A percentile compares a stretch with the other conserved stretches of the same genome.
These are phyloP conservation scores for Kentomonas sorsogonicus DNA, from an alignment of 208 protist species.

Conservation along the genomic window DNA sequence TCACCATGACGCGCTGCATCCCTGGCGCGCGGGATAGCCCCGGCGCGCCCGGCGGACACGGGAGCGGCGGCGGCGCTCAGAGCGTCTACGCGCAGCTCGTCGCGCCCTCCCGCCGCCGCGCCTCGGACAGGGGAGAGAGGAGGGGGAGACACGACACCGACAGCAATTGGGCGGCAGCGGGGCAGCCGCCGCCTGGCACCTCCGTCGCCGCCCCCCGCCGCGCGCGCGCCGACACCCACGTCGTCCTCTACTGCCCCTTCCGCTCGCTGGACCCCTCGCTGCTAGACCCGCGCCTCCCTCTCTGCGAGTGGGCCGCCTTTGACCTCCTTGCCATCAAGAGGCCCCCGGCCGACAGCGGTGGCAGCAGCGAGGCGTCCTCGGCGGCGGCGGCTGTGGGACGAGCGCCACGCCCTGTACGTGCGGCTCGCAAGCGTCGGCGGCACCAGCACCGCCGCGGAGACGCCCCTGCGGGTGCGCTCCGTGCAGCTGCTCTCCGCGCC, in stretches of 20 bases:
- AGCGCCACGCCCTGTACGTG: constrained; percentile 44
- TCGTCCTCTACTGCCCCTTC: constrained; percentile 66
- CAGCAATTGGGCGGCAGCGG: neutral
- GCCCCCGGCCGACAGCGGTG: neutral
- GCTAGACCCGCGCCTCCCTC: constrained; percentile 31
- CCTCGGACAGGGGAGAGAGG: neutral
- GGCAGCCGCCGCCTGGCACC: neutral
- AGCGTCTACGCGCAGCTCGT: constrained; percentile 50
- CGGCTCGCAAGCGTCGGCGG: constrained; percentile 70
- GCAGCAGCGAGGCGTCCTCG: constrained; percentile 9
- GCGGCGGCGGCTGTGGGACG: constrained; percentile 40
- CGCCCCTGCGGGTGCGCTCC: constrained; percentile 68
- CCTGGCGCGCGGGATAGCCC: neutral
- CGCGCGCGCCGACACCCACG: constrained; percentile 29
- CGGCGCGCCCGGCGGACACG: neutral
- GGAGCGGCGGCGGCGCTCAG: constrained; percentile 29
- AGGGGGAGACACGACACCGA: constrained; percentile 3
- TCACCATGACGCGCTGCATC: constrained; percentile 38
- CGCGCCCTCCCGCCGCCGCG: neutral
- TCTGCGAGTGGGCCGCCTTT: constrained; percentile 72
- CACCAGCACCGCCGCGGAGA: too few relatives aligned
- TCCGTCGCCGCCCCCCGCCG: constrained; percentile 2
- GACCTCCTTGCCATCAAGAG: constrained; percentile 69
- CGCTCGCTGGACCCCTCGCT: constrained; percentile 66
- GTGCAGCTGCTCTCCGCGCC: constrained; percentile 62